Conservation (phyloP, 2,329 filamentous ascomycete species). For the Clonostachys byssicola region DNA sequence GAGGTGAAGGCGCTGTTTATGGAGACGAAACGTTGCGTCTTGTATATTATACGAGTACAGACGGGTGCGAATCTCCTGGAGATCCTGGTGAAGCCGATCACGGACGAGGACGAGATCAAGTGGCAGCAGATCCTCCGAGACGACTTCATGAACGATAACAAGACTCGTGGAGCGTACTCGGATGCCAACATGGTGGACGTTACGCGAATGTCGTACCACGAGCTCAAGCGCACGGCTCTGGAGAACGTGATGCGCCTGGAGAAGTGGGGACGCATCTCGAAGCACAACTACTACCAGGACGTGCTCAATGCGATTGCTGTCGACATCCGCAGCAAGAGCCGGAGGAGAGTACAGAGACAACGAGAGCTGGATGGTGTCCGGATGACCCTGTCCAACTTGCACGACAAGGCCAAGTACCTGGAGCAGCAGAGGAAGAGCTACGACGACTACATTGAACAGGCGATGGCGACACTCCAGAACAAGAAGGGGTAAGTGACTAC, state of each 20-base stretch:
- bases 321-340: constrained; percentile 96
- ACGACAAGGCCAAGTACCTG: constrained; percentile 85
- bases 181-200: constrained; percentile 86
- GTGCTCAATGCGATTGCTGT: constrained; percentile 95
- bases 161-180: constrained; percentile 82
- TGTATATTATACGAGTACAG: constrained; percentile 97
- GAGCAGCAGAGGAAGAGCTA: constrained; percentile 96
- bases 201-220: constrained; percentile 81
- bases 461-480: constrained; percentile 94
- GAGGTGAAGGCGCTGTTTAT: constrained; percentile 92
- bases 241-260: constrained; percentile 93
- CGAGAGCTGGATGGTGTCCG: constrained; percentile 84
- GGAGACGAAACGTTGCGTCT: constrained; percentile 94
- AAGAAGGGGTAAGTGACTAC: constrained; percentile 71
- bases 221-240: constrained; percentile 87
- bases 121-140: constrained; percentile 81
- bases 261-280: constrained; percentile 81
- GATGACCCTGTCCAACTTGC: constrained; percentile 68
- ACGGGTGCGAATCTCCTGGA: constrained; percentile 89
- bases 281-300: constrained; percentile 91
- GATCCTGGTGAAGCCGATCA: constrained; percentile 88
- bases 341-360: constrained; percentile 84
- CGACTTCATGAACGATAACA: constrained; percentile 65
- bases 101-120: constrained; percentile 80
- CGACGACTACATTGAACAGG: constrained; percentile 98